Percentiles rank a stretch among this genome's conserved stretches.
phyloP scores from a whole-genome alignment of 1,139 yeast genomes.

The Lipomyces yarrowii region DNA sequence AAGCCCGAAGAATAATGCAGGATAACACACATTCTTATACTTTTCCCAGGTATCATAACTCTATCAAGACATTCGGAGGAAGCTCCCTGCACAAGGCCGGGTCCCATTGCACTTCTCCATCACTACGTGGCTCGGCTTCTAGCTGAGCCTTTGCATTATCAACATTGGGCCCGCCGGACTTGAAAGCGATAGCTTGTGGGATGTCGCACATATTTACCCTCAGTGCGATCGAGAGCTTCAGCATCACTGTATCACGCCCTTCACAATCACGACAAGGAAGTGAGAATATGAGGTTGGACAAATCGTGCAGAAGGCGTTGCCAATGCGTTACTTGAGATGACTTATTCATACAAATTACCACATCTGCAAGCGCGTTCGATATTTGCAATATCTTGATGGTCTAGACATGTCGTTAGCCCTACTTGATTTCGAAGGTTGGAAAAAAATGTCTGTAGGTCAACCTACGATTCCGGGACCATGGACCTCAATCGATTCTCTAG shows the following conservation, averaged over 20 bases:
- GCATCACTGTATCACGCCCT: neutral
- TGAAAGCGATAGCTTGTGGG: neutral
- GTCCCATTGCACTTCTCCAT: neutral
- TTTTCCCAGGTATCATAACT: neutral
- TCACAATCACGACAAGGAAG: neutral
- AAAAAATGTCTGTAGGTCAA: no score
- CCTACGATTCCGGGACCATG: no score
- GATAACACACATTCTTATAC: neutral
- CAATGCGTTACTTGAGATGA: neutral
- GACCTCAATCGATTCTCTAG: no score
- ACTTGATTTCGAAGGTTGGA: no score
- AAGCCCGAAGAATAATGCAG: no score
- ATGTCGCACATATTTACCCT: neutral
- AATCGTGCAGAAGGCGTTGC: conserved; percentile 1
- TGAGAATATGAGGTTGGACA: neutral
- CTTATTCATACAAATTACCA: neutral
- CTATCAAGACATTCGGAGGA: neutral
- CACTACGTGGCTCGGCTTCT: neutral
- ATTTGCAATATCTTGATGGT: neutral
- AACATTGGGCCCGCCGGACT: neutral
- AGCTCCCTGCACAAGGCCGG: neutral
- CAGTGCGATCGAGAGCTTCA: conserved; percentile 3
- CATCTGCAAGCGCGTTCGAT: conserved; percentile 1
- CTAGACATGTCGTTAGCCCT: no score
- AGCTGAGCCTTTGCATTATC: neutral